Percentiles rank a stretch among this genome's conserved stretches.
Evolutionary conservation across 2,329 filamentous ascomycete genomes (phyloP).

Genomic region (Phyllosticta citribraziliensis): DNA sequence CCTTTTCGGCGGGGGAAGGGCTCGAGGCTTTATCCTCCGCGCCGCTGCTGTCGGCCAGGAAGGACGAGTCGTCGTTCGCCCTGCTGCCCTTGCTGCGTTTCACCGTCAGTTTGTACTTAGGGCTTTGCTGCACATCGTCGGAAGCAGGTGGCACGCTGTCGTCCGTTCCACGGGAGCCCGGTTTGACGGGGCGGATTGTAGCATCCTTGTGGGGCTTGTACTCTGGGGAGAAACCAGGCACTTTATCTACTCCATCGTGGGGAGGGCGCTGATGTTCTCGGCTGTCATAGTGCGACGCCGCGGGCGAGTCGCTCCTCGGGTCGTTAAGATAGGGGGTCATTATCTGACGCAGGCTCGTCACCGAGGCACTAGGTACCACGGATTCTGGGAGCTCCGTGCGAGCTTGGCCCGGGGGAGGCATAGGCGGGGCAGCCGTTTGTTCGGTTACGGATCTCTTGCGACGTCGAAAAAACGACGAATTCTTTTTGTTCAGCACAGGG

Average conservation of each 20-base stretch:
- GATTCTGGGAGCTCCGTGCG: constrained; percentile 18
- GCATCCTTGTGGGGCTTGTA: constrained; percentile 65
- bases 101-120: constrained; percentile 33
- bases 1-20: background rate
- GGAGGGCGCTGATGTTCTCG: constrained; percentile 18
- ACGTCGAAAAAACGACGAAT: constrained; percentile 86
- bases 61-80: constrained; percentile 34
- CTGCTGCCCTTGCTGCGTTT: constrained; percentile 19
- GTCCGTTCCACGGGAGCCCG: constrained; percentile 29
- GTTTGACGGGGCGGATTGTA: constrained; percentile 56
- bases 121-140: constrained; percentile 24
- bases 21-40: constrained; percentile 34
- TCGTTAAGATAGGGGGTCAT: constrained; percentile 71
- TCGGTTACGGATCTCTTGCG: constrained; percentile 84
- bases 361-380: constrained; percentile 39
- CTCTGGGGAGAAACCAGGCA: constrained; percentile 61
- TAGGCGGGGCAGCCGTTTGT: constrained; percentile 50
- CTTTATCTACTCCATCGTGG: constrained; percentile 25
- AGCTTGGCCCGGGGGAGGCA: constrained; percentile 33
- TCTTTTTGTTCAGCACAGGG: constrained; percentile 65
- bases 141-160: constrained; percentile 6
- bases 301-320: constrained; percentile 14
- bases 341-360: constrained; percentile 72
- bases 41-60: constrained; percentile 45
- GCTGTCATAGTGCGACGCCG: constrained; percentile 19